phyloP scores from a whole-genome alignment of 352 stramenopile species.

The Globisporangium parvum region DNA sequence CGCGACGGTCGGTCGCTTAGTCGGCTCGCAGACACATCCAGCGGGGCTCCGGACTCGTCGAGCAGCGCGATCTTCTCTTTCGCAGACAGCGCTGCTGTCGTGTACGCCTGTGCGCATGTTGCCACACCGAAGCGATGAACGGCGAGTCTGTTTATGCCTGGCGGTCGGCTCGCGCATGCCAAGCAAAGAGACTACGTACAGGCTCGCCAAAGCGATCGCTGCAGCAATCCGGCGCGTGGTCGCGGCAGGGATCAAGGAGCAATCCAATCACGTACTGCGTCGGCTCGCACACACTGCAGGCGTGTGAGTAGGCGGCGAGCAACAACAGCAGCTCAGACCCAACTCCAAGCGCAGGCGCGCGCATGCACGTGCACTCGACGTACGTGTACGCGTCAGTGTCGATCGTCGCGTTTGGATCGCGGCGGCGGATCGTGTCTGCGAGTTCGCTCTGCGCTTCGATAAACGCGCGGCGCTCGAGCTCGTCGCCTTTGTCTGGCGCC shows the following conservation, averaged over 20 bases:
- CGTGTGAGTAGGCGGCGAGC: not conserved
- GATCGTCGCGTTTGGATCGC: slow-evolving; percentile 38
- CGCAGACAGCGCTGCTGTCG: slow-evolving; percentile 20
- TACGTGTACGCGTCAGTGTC: slow-evolving; percentile 68
- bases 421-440: slow-evolving; percentile 28
- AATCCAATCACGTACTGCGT: slow-evolving; percentile 74
- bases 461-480: slow-evolving; percentile 55
- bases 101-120: slow-evolving; percentile 34
- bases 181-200: slow-evolving; percentile 11
- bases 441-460: slow-evolving; percentile 36
- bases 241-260: slow-evolving; percentile 75
- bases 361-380: not conserved
- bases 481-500: slow-evolving; percentile 61
- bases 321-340: not conserved
- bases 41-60: slow-evolving; percentile 50
- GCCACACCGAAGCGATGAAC: not conserved
- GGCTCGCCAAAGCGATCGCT: slow-evolving; percentile 76
- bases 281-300: slow-evolving; percentile 34
- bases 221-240: slow-evolving; percentile 57
- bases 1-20: slow-evolving; percentile 59
- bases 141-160: not conserved
- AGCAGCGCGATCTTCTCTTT: slow-evolving; percentile 64
- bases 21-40: slow-evolving; percentile 56
- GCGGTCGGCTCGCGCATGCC: not conserved
- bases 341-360: not conserved